These are phyloP conservation scores for Eucalyptus erythrocorys DNA, from an alignment of 345 rosid genomes.

Conservation along the genomic window DNA sequence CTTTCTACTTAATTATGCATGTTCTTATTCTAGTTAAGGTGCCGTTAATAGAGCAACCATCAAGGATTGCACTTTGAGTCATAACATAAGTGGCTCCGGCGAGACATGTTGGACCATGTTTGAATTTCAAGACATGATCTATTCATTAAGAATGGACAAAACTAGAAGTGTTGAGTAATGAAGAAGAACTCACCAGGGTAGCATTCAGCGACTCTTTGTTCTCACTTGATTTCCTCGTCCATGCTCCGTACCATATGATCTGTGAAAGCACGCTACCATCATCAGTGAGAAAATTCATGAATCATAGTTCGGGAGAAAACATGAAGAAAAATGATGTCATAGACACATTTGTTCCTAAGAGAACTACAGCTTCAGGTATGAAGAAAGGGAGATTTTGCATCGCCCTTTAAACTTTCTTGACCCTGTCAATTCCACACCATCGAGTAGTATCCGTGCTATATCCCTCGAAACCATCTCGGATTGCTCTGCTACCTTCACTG, in stretches of 20 bases:
- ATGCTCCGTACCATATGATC: conserved; percentile 61
- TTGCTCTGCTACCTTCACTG: neutral
- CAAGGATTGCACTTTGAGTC: neutral
- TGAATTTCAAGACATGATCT: neutral
- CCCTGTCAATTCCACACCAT: neutral
- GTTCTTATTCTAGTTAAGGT: no score
- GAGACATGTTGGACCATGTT: neutral
- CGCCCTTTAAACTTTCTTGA: neutral
- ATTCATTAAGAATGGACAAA: neutral
- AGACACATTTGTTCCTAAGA: neutral
- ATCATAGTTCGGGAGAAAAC: neutral
- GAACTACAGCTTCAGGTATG: neutral
- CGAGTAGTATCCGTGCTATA: neutral
- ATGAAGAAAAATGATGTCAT: neutral
- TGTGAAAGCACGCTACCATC: neutral
- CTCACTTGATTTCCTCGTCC: conserved; percentile 35
- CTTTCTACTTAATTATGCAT: no score
- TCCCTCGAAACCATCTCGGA: neutral
- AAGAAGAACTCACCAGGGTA: conserved; percentile 20
- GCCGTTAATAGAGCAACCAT: neutral
- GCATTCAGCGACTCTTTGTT: conserved; percentile 25
- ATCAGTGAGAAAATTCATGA: neutral
- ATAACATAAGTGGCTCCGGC: neutral
- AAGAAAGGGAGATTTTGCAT: neutral
- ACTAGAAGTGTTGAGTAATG: neutral